These are phyloP conservation scores for Rutstroemia sp. DNA, from an alignment of 2,329 filamentous ascomycete genomes.

Conservation along the genomic window DNA sequence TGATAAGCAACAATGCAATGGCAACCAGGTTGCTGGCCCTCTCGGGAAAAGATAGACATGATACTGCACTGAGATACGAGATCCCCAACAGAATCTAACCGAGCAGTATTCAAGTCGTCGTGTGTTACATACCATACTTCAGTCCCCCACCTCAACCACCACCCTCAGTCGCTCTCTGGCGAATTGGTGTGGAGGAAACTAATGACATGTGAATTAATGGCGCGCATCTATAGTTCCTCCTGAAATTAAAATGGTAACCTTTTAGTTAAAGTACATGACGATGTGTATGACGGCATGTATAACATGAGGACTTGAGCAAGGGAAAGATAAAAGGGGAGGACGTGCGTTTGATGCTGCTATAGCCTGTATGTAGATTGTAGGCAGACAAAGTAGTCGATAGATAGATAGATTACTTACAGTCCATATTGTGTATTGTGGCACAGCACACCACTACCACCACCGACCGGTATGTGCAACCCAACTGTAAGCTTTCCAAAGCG, in stretches of 20 bases:
- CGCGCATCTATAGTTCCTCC: not conserved
- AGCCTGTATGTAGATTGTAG: no score
- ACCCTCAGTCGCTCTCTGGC: not conserved
- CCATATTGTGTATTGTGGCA: no score
- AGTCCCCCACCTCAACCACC: not conserved
- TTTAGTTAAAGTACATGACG: not conserved
- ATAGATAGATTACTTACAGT: no score
- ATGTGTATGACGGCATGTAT: not conserved
- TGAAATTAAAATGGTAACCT: not conserved
- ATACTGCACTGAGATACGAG: not conserved
- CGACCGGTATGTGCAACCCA: not conserved
- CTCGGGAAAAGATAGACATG: not conserved
- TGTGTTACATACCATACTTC: not conserved
- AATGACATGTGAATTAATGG: not conserved
- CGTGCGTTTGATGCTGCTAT: no score
- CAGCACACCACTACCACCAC: no score
- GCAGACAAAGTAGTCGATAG: no score
- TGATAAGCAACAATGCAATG: no score
- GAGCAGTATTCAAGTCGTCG: not conserved
- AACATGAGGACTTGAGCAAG: not conserved
- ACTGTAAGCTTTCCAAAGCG: constrained; percentile 2
- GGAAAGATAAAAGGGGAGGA: no score
- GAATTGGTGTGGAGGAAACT: not conserved
- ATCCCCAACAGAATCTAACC: constrained; percentile 4
- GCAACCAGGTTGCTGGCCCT: not conserved